These are phyloP conservation scores for Ceriops zippeliana DNA, from an alignment of 345 rosid genomes.

Conservation along the genomic window DNA sequence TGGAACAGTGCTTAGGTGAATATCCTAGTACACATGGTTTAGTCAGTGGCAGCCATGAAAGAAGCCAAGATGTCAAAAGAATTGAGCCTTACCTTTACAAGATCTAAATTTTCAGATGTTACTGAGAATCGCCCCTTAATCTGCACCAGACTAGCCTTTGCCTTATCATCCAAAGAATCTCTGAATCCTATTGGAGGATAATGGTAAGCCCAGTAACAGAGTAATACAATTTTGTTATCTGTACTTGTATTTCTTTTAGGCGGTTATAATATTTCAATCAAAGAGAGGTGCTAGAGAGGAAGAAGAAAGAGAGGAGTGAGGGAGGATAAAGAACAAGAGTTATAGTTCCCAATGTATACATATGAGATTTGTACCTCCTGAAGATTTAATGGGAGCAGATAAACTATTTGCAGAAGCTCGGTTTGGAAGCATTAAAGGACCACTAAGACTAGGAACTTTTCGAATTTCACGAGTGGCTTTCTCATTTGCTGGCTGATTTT, in stretches of 20 bases:
- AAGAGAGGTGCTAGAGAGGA: neutral
- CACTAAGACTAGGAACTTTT: slow-evolving; percentile 89
- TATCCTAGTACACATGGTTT: slow-evolving; percentile 60
- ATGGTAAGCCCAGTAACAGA: neutral
- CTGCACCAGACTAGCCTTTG: slow-evolving; percentile 88
- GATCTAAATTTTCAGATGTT: slow-evolving; percentile 94
- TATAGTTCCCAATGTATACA: slow-evolving; percentile 5
- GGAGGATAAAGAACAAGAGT: neutral
- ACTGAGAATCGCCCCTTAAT: slow-evolving; percentile 97
- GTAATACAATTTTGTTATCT: neutral
- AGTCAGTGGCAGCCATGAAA: slow-evolving; percentile 39
- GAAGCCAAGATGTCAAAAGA: slow-evolving; percentile 12
- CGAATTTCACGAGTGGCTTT: slow-evolving; percentile 45
- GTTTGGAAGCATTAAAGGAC: slow-evolving; percentile 89
- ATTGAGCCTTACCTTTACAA: slow-evolving; percentile 63
- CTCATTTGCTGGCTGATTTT: slow-evolving; percentile 42
- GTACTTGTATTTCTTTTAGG: neutral
- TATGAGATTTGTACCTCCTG: slow-evolving; percentile 57
- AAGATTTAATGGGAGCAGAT: slow-evolving; percentile 94
- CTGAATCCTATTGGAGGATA: slow-evolving; percentile 57
- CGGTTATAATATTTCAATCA: neutral
- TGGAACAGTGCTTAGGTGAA: slow-evolving; percentile 72
- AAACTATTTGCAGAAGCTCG: slow-evolving; percentile 97
- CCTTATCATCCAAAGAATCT: slow-evolving; percentile 88
- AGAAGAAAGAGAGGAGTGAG: neutral